Percentiles rank a stretch among this genome's conserved stretches.
Conservation (phyloP, 148 eudicot species). For the Diospyros kaki region DNA sequence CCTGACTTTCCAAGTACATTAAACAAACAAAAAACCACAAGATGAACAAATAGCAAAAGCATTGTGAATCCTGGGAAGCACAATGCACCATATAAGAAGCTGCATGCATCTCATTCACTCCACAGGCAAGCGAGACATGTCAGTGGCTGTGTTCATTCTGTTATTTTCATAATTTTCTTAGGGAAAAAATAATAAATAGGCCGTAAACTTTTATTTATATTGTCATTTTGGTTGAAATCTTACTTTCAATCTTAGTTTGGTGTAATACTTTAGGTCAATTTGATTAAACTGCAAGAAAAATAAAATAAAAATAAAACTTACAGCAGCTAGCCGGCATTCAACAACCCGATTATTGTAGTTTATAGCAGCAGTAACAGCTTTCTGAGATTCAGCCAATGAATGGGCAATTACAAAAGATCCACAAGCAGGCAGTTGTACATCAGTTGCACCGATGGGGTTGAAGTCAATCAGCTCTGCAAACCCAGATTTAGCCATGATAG, state of each 20-base stretch:
- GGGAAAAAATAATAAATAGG: too few species aligned
- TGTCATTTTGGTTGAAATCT: too few species aligned
- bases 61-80: background rate
- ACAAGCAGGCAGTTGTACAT: constrained; percentile 89
- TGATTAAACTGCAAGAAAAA: background rate
- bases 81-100: too few species aligned
- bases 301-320: constrained; percentile 32
- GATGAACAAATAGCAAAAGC: background rate
- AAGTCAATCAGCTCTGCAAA: constrained; percentile 92
- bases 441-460: constrained; percentile 94
- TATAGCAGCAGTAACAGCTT: constrained; percentile 97
- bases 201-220: too few species aligned
- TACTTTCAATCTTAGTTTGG: too few species aligned
- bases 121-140: too few species aligned
- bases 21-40: background rate
- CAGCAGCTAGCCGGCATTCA: constrained; percentile 93
- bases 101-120: too few species aligned
- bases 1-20: background rate
- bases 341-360: constrained; percentile 98
- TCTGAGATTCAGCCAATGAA: constrained; percentile 91
- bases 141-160: too few species aligned
- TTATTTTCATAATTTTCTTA: too few species aligned
- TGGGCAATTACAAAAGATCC: constrained; percentile 94
- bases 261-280: background rate
- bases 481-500: constrained; percentile 88